Evolutionary conservation across 176 grass and related monocot genomes (phyloP).

Genomic region (Aegilops bicornis): DNA sequence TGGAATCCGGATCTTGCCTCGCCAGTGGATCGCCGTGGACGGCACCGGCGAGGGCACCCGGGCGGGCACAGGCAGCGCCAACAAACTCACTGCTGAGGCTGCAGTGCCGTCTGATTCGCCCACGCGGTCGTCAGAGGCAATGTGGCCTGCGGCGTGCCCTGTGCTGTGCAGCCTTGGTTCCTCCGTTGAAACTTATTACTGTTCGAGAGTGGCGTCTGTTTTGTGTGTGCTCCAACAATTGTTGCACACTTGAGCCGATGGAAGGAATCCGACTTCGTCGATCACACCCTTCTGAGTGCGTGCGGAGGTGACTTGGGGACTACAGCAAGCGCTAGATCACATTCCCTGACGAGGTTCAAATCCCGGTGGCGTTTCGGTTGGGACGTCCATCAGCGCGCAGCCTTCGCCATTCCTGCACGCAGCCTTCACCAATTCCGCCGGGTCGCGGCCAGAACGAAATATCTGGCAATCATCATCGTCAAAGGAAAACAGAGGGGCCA

Average conservation of each 20-base stretch:
- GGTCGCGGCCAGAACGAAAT: background rate
- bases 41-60: background rate
- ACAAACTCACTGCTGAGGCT: background rate
- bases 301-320: background rate
- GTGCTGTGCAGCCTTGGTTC: background rate
- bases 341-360: background rate
- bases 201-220: background rate
- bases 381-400: background rate
- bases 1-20: constrained; percentile 14
- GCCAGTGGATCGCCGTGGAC: background rate
- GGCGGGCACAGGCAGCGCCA: constrained; percentile 17
- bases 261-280: too few species aligned
- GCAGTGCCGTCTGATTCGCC: background rate
- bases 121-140: too few species aligned
- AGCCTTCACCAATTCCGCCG: background rate
- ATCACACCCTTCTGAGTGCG: background rate
- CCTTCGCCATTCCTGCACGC: background rate
- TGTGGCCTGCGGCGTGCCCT: background rate
- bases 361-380: background rate
- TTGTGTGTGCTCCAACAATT: too few species aligned
- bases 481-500: too few species aligned
- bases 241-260: background rate
- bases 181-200: background rate
- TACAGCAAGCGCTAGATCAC: background rate
- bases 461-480: background rate